phyloP scores from a whole-genome alignment of 495 filamentous ascomycete species.

The Lentithecium fluviatile region DNA sequence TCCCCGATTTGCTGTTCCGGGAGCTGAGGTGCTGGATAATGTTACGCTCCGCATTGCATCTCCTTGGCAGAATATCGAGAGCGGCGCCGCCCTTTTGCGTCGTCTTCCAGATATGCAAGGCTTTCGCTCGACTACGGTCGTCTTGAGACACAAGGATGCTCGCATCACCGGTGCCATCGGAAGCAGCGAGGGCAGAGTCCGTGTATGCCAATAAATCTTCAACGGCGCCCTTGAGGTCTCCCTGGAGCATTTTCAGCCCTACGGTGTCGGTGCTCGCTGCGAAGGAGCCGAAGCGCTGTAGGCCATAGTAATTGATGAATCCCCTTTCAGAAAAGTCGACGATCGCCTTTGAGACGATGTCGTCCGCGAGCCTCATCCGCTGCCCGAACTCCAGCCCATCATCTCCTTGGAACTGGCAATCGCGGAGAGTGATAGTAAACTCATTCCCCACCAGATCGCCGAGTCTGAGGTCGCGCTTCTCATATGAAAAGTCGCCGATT shows the following conservation, averaged over 20 bases:
- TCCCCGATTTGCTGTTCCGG: slow-evolving; percentile 34
- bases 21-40: slow-evolving; percentile 71
- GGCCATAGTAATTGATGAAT: slow-evolving; percentile 94
- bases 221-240: slow-evolving; percentile 75
- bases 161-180: slow-evolving; percentile 40
- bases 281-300: slow-evolving; percentile 91
- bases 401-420: slow-evolving; percentile 64
- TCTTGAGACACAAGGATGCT: slow-evolving; percentile 57
- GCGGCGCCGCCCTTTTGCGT: slow-evolving; percentile 57
- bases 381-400: slow-evolving; percentile 45
- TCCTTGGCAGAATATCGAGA: slow-evolving; percentile 67
- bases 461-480: slow-evolving; percentile 65
- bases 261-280: slow-evolving; percentile 74
- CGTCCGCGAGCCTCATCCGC: slow-evolving; percentile 45
- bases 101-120: slow-evolving; percentile 67
- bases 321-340: slow-evolving; percentile 60
- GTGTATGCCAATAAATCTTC: slow-evolving; percentile 68
- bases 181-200: slow-evolving; percentile 49
- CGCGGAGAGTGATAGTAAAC: slow-evolving; percentile 84
- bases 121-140: slow-evolving; percentile 71
- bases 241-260: slow-evolving; percentile 78
- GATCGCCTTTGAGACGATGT: slow-evolving; percentile 57
- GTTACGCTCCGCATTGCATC: slow-evolving; percentile 73
- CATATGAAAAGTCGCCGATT: slow-evolving; percentile 77
- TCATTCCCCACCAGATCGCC: slow-evolving; percentile 87